These are phyloP conservation scores for Pseudogymnoascus sp. DNA, from an alignment of 2,329 filamentous ascomycete genomes.

Conservation along the genomic window DNA sequence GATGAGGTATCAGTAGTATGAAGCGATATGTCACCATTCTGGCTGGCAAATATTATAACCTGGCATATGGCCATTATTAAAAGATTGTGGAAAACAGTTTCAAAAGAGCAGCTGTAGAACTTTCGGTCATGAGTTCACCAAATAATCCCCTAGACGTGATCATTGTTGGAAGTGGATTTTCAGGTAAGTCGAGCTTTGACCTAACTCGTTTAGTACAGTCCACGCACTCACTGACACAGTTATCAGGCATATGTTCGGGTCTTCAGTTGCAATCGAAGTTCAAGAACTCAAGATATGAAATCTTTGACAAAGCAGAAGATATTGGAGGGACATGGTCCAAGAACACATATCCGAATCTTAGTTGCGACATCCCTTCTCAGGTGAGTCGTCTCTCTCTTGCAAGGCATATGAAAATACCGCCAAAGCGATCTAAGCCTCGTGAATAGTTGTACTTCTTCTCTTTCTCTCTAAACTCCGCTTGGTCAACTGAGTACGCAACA, in stretches of 20 bases:
- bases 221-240: neutral
- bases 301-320: slow-evolving; percentile 25
- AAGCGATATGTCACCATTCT: neutral
- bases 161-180: neutral
- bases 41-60: neutral
- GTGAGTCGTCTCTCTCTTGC: slow-evolving; percentile 10
- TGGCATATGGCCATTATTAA: neutral
- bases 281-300: slow-evolving; percentile 8
- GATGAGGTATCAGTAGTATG: neutral
- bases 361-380: slow-evolving; percentile 27
- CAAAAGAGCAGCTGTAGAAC: neutral
- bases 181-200: neutral
- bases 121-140: neutral
- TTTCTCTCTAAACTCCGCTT: neutral
- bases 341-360: slow-evolving; percentile 22
- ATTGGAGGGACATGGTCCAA: slow-evolving; percentile 25
- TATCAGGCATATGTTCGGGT: neutral
- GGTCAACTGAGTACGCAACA: slow-evolving; percentile 27
- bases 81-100: neutral
- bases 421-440: neutral
- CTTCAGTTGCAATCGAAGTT: neutral
- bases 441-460: neutral
- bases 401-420: slow-evolving; percentile 29
- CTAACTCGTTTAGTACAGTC: neutral
- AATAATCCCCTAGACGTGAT: neutral